Percentiles rank a stretch among this genome's conserved stretches.
These are phyloP conservation scores for Vinca minor DNA, from an alignment of 257 asterid genomes.

Conservation along the genomic window DNA sequence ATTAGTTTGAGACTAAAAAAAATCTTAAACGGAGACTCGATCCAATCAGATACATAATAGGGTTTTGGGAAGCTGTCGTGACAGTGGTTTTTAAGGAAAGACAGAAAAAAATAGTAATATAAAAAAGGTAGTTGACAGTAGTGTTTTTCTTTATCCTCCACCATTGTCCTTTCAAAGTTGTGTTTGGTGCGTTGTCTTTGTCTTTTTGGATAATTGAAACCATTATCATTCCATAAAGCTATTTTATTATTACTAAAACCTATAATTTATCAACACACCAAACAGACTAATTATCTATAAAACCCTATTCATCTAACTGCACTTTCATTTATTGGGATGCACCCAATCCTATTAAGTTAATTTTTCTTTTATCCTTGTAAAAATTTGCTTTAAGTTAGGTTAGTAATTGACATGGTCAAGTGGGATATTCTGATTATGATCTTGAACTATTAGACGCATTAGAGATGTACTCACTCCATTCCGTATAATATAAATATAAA, in stretches of 20 bases:
- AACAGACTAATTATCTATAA: constrained; percentile 9
- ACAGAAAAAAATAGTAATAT: constrained; percentile 4
- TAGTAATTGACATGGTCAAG: neutral
- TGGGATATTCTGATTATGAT: neutral
- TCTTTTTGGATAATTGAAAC: constrained; percentile 45
- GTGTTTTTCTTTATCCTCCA: constrained; percentile 60
- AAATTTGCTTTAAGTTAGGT: too few species aligned
- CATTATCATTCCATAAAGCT: constrained; percentile 30
- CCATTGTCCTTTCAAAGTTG: constrained; percentile 48
- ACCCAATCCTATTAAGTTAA: neutral
- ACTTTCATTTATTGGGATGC: constrained; percentile 4
- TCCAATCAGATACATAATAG: neutral
- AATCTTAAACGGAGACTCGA: too few species aligned
- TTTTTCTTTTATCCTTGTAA: neutral
- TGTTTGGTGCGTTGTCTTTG: constrained; percentile 52
- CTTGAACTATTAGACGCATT: too few species aligned
- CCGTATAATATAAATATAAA: too few species aligned
- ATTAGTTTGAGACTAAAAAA: too few species aligned
- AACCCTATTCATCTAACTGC: neutral
- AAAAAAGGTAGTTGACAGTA: constrained; percentile 20
- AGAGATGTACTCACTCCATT: too few species aligned
- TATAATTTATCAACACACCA: too few species aligned
- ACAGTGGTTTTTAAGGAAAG: constrained; percentile 21
- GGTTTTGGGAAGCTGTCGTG: constrained; percentile 18
- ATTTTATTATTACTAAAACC: too few species aligned